Evolutionary conservation across 169 alveolate species (phyloP).

Genomic region (Ichthyophthirius multifiliis): DNA sequence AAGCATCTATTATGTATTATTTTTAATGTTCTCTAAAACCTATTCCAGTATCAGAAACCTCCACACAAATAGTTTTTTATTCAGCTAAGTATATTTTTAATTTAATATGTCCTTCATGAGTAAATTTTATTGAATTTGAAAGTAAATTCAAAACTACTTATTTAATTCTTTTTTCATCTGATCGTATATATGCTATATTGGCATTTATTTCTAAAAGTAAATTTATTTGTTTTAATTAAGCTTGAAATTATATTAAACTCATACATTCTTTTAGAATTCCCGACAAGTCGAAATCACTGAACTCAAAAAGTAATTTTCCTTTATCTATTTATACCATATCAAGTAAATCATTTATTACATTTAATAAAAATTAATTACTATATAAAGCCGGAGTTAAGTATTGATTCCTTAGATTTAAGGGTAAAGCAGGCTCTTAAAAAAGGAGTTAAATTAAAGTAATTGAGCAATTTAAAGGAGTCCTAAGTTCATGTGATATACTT

Average conservation of each 20-base stretch:
- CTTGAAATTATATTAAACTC: not conserved
- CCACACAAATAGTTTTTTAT: no score
- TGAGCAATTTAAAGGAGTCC: constrained; percentile 42
- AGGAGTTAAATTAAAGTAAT: constrained; percentile 12
- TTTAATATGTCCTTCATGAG: not conserved
- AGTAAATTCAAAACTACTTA: constrained; percentile 22
- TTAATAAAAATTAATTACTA: constrained; percentile 6
- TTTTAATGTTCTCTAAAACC: no score
- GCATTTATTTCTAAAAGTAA: not conserved
- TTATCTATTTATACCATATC: constrained; percentile 25
- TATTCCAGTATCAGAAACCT: no score
- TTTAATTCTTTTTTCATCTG: constrained; percentile 20
- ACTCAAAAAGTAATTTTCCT: constrained; percentile 18
- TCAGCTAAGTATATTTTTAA: no score
- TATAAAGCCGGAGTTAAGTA: constrained; percentile 15
- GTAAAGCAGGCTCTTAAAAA: no score
- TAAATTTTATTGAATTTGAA: constrained; percentile 31
- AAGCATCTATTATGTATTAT: no score
- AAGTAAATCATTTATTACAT: constrained; percentile 21
- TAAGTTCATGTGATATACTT: constrained; percentile 39
- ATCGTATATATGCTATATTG: not conserved
- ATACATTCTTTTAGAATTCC: not conserved
- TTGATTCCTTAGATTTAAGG: no score
- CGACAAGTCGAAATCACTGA: not conserved
- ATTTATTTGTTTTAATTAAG: not conserved